Conservation (phyloP, 208 protist species). For the Perkinsela sp. region DNA sequence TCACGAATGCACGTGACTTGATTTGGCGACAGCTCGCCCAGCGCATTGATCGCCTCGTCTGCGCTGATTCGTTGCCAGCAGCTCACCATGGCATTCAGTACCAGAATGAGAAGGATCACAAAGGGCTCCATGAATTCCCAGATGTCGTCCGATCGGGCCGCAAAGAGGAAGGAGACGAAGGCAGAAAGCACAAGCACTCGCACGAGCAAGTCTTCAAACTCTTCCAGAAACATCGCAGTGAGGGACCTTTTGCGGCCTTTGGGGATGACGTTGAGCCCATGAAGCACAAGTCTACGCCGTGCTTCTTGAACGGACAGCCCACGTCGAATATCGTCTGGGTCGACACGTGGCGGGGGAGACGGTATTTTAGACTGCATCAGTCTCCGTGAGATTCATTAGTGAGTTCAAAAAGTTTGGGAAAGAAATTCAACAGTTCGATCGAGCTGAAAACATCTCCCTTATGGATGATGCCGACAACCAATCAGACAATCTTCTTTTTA, state of each 20-base stretch:
- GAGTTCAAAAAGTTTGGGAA: too few relatives aligned
- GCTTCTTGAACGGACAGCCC: too few relatives aligned
- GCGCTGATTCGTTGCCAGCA: slow-evolving; percentile 71
- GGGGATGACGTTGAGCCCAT: too few relatives aligned
- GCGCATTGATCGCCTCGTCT: slow-evolving; percentile 53
- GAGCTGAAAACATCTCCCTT: too few relatives aligned
- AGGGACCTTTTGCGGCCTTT: slow-evolving; percentile 24
- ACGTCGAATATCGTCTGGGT: too few relatives aligned
- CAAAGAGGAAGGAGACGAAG: slow-evolving; percentile 37
- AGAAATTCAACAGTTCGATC: too few relatives aligned
- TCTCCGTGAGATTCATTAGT: too few relatives aligned
- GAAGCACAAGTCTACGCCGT: too few relatives aligned
- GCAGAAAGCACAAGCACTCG: slow-evolving; percentile 46
- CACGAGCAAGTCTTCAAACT: slow-evolving; percentile 66
- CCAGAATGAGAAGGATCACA: slow-evolving; percentile 77
- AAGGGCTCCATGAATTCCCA: slow-evolving; percentile 63
- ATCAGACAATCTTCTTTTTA: background rate
- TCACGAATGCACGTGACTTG: slow-evolving; percentile 30
- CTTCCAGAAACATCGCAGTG: slow-evolving; percentile 33
- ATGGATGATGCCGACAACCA: too few relatives aligned
- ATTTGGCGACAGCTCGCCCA: slow-evolving; percentile 30
- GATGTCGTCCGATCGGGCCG: slow-evolving; percentile 23
- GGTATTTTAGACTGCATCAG: too few relatives aligned
- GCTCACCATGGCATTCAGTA: slow-evolving; percentile 66
- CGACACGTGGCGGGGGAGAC: too few relatives aligned